Evolutionary conservation across 352 stramenopile species (phyloP).

Genomic region (Phytophthora brassicae): DNA sequence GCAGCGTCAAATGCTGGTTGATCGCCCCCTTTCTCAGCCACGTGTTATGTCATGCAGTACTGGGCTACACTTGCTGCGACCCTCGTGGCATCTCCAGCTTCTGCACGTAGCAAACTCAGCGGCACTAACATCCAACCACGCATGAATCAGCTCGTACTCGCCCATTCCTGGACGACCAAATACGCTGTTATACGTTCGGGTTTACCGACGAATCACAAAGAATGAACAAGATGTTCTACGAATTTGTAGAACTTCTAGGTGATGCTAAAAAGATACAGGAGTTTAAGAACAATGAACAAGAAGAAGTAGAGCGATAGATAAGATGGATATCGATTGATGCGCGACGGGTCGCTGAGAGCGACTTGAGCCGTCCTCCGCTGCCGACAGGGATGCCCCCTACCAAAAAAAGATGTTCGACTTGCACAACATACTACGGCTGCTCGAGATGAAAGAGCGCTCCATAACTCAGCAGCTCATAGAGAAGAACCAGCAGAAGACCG

Average conservation of each 20-base stretch:
- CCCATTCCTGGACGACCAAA: neutral
- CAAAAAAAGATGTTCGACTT: too few relatives aligned
- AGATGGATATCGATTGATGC: neutral
- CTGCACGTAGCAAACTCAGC: neutral
- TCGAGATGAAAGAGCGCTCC: too few relatives aligned
- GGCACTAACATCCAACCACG: neutral
- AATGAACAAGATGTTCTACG: neutral
- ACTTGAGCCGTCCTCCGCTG: neutral
- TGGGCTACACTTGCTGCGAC: neutral
- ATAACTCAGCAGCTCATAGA: too few relatives aligned
- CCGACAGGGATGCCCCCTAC: neutral
- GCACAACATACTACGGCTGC: too few relatives aligned
- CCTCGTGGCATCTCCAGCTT: neutral
- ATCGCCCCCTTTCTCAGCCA: conserved; percentile 1
- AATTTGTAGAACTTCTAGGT: conserved; percentile 2
- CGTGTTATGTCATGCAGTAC: neutral
- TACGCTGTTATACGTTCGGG: neutral
- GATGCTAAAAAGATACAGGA: neutral
- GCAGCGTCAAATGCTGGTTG: neutral
- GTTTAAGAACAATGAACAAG: neutral
- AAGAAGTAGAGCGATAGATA: conserved; percentile 2
- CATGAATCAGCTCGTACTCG: neutral
- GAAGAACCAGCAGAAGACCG: too few relatives aligned
- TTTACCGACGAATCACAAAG: neutral
- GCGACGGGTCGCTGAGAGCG: neutral